Evolutionary conservation across 2,329 filamentous ascomycete genomes (phyloP).

Genomic region (Xylariaceae sp.): DNA sequence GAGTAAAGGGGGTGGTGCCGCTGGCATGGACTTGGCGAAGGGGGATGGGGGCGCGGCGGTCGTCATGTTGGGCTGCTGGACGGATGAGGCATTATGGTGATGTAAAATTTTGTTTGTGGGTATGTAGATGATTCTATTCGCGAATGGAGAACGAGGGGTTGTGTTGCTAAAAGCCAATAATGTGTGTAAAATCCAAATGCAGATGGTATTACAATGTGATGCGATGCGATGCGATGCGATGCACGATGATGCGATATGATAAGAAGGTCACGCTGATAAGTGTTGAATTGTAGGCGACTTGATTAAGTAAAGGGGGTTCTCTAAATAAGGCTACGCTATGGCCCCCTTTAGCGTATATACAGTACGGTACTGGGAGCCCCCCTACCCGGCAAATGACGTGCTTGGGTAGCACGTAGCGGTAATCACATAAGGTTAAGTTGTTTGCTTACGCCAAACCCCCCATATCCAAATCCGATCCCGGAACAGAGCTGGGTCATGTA

Average conservation of each 20-base stretch:
- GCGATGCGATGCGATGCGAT: no score
- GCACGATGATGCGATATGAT: no score
- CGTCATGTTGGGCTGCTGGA: constrained; percentile 4
- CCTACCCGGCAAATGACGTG: constrained; percentile 16
- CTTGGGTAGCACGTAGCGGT: neutral
- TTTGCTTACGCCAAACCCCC: neutral
- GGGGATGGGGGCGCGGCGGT: constrained; percentile 18
- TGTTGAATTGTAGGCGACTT: no score
- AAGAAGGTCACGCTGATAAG: no score
- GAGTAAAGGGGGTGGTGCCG: constrained; percentile 54
- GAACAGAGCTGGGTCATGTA: constrained; percentile 17
- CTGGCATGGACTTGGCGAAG: constrained; percentile 20
- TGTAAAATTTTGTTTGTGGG: neutral
- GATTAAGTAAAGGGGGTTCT: no score
- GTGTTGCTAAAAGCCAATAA: no score
- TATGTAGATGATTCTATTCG: neutral
- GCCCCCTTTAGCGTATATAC: no score
- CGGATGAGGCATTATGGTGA: neutral
- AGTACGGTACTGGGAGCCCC: neutral
- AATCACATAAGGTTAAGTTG: no score
- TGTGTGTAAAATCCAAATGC: no score
- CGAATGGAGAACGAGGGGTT: constrained; percentile 17
- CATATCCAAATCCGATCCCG: constrained; percentile 24
- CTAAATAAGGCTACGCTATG: no score
- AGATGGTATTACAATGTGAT: no score